A percentile compares a stretch with the other conserved stretches of the same genome.
Evolutionary conservation across 345 rosid genomes (phyloP).

Genomic region (Odontarrhena argentea): DNA sequence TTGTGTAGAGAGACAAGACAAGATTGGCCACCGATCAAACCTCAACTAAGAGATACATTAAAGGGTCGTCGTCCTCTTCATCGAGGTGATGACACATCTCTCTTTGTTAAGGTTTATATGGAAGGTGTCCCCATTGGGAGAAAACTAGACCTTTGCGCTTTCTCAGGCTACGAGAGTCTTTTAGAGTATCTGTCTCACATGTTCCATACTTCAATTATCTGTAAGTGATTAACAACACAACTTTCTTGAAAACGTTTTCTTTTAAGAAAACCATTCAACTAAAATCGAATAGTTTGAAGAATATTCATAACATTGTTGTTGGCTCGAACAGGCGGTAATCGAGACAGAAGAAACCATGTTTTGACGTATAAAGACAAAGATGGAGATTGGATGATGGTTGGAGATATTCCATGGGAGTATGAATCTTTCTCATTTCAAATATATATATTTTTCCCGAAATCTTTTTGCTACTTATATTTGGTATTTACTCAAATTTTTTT

Average conservation of each 20-base stretch:
- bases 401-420: conserved; percentile 57
- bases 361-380: conserved; percentile 45
- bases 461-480: not conserved
- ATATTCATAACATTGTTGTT: not conserved
- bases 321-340: conserved; percentile 27
- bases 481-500: not conserved
- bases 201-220: conserved; percentile 45
- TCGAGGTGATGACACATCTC: conserved; percentile 29
- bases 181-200: conserved; percentile 40
- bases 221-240: conserved; percentile 35
- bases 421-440: conserved; percentile 21
- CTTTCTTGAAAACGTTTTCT: not conserved
- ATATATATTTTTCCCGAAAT: not conserved
- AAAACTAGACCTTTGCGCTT: conserved; percentile 58
- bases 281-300: not conserved
- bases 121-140: conserved; percentile 72
- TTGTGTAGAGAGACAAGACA: conserved; percentile 31
- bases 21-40: conserved; percentile 42
- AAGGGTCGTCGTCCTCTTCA: conserved; percentile 37
- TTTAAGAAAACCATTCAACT: not conserved
- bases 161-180: conserved; percentile 46
- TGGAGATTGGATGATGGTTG: conserved; percentile 51
- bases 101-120: conserved; percentile 67
- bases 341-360: conserved; percentile 38
- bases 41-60: conserved; percentile 29